These are phyloP conservation scores for Chytriomyces sp. DNA, from an alignment of 192 early-diverging fungal genomes.

Conservation along the genomic window DNA sequence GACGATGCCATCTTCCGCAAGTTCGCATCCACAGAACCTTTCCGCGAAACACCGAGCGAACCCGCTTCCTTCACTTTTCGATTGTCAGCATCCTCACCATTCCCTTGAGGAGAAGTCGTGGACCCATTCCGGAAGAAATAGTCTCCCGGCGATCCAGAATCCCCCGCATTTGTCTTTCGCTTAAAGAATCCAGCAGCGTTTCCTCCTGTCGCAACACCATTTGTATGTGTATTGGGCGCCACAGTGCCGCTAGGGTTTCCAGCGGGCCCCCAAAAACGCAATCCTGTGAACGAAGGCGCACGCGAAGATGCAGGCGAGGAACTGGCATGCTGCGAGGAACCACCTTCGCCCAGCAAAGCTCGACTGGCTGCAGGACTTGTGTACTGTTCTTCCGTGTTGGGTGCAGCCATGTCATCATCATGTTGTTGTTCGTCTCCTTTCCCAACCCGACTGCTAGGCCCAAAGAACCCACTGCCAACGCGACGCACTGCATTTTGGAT, in stretches of 20 bases:
- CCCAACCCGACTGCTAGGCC: not conserved
- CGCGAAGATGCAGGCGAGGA: too few species aligned
- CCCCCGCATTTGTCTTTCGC: not conserved
- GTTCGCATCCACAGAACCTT: not conserved
- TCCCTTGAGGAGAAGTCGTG: not conserved
- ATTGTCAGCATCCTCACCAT: not conserved
- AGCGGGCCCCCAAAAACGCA: too few species aligned
- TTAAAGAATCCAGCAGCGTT: not conserved
- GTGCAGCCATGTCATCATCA: not conserved
- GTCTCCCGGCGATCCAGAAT: not conserved
- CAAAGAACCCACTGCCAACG: not conserved
- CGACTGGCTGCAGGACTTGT: too few species aligned
- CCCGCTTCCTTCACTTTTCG: not conserved
- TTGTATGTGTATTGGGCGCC: not conserved
- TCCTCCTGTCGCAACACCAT: not conserved
- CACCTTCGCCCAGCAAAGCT: too few species aligned
- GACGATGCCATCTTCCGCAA: not conserved
- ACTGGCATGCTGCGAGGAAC: too few species aligned
- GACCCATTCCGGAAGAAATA: not conserved
- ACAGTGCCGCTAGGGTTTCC: too few species aligned
- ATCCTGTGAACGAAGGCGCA: too few species aligned
- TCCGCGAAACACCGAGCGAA: not conserved
- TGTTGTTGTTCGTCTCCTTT: not conserved
- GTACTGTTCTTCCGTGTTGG: not conserved
- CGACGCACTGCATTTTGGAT: constrained; percentile 2